Conservation (phyloP, 2,329 filamentous ascomycete species). For the Pseudohalonectria lignicola region DNA sequence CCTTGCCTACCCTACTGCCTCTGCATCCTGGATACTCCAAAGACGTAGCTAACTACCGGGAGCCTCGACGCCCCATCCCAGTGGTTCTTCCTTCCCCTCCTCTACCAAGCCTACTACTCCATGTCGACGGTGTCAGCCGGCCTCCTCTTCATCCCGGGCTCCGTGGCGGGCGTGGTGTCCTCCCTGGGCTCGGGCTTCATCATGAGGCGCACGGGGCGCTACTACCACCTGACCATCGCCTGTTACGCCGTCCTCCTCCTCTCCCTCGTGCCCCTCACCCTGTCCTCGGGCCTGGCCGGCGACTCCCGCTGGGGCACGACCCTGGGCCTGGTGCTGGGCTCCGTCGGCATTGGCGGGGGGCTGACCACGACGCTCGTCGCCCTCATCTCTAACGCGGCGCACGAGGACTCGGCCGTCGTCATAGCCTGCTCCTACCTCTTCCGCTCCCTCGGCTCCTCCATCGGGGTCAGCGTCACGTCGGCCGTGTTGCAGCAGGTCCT, state of each 20-base stretch:
- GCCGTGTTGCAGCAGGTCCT: conserved; percentile 63
- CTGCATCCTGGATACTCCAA: too few species aligned
- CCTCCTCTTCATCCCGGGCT: conserved; percentile 54
- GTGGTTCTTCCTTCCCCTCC: conserved; percentile 63
- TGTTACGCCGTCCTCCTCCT: conserved; percentile 42
- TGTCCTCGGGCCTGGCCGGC: conserved; percentile 42
- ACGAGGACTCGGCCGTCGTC: conserved; percentile 60
- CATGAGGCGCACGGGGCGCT: conserved; percentile 61
- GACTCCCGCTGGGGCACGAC: conserved; percentile 32
- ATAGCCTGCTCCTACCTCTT: conserved; percentile 76
- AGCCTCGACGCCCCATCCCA: too few species aligned
- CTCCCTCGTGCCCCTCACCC: conserved; percentile 42
- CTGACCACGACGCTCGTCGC: conserved; percentile 64
- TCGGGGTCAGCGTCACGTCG: conserved; percentile 61
- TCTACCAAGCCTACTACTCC: conserved; percentile 63
- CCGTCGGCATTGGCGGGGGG: conserved; percentile 22
- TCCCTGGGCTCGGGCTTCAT: conserved; percentile 53
- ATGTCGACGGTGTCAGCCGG: conserved; percentile 54
- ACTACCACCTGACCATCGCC: conserved; percentile 55
- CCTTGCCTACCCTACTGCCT: too few species aligned
- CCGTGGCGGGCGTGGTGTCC: conserved; percentile 47
- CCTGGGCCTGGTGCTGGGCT: conserved; percentile 8
- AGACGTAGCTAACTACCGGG: too few species aligned
- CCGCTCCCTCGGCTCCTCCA: conserved; percentile 64
- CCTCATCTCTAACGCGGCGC: conserved; percentile 57